phyloP scores from a whole-genome alignment of 1,284 basidiomycete species.

The Boletus holoroseus region DNA sequence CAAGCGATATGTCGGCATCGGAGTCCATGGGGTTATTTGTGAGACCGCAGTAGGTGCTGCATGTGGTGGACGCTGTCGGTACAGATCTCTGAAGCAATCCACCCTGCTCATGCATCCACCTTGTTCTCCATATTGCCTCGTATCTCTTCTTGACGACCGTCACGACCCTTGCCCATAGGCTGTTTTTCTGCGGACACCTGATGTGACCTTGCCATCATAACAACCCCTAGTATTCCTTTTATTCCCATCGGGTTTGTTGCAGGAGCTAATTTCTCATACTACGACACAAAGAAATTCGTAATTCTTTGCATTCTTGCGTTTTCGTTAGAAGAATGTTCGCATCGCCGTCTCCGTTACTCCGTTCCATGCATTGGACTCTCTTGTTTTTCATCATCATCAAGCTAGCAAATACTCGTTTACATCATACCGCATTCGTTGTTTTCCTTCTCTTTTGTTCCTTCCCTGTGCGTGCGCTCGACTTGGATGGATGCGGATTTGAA shows the following conservation, averaged over 20 bases:
- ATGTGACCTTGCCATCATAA: slow-evolving; percentile 12
- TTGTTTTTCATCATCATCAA: background rate
- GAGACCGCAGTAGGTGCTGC: slow-evolving; percentile 73
- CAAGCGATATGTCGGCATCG: slow-evolving; percentile 54
- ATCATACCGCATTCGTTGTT: slow-evolving; percentile 24
- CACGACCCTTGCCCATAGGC: slow-evolving; percentile 1
- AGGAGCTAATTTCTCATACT: slow-evolving; percentile 25
- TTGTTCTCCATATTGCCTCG: background rate
- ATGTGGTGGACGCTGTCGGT: slow-evolving; percentile 70
- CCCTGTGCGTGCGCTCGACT: background rate
- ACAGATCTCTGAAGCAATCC: slow-evolving; percentile 33
- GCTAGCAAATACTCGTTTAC: slow-evolving; percentile 5
- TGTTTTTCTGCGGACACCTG: slow-evolving; percentile 10
- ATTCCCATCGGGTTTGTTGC: slow-evolving; percentile 14
- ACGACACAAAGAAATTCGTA: slow-evolving; percentile 19
- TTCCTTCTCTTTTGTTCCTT: background rate
- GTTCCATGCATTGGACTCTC: background rate
- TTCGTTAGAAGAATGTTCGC: slow-evolving; percentile 14
- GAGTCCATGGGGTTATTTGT: slow-evolving; percentile 75
- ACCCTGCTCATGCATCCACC: background rate
- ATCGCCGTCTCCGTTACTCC: background rate
- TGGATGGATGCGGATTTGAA: slow-evolving; percentile 6
- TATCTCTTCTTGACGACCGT: slow-evolving; percentile 10
- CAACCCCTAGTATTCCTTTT: slow-evolving; percentile 9
- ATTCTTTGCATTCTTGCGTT: slow-evolving; percentile 12